Evolutionary conservation across 352 stramenopile species (phyloP).

Genomic region (Phytopythium cucurbitacearum): DNA sequence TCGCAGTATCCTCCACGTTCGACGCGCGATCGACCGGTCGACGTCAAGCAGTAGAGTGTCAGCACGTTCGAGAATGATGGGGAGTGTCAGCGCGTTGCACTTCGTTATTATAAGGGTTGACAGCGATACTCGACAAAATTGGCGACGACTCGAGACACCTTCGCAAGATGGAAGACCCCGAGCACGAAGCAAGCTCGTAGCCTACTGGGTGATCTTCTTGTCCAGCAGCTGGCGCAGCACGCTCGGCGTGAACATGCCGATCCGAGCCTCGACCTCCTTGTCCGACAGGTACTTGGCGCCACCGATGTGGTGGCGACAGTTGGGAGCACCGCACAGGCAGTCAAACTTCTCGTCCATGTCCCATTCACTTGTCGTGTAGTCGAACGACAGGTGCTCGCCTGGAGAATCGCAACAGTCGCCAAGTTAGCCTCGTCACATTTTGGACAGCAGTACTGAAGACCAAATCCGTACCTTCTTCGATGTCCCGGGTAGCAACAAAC

Average conservation of each 20-base stretch:
- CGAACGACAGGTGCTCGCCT: slow-evolving; percentile 74
- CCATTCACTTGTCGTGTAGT: slow-evolving; percentile 90
- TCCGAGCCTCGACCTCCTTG: slow-evolving; percentile 32
- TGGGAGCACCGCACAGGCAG: slow-evolving; percentile 65
- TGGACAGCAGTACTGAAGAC: no score
- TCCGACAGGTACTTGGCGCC: slow-evolving; percentile 82
- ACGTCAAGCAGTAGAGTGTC: neutral
- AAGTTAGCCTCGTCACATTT: no score
- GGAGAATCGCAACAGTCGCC: no score
- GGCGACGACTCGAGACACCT: neutral
- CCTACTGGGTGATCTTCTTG: slow-evolving; percentile 43
- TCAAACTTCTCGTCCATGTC: slow-evolving; percentile 91
- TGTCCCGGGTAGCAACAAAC: slow-evolving; percentile 74
- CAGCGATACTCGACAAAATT: neutral
- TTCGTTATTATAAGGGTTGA: no score
- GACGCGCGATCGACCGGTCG: slow-evolving; percentile 7
- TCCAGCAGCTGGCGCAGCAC: slow-evolving; percentile 63
- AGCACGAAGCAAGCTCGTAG: no score
- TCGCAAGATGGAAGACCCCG: no score
- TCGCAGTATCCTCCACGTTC: slow-evolving; percentile 28
- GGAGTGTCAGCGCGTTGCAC: neutral
- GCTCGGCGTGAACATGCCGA: slow-evolving; percentile 72
- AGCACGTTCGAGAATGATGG: no score
- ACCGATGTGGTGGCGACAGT: slow-evolving; percentile 63
- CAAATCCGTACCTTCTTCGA: slow-evolving; percentile 26